Base-by-base conservation (phyloP, 208 protist genomes). In the Leishmania mexicana region DNA sequence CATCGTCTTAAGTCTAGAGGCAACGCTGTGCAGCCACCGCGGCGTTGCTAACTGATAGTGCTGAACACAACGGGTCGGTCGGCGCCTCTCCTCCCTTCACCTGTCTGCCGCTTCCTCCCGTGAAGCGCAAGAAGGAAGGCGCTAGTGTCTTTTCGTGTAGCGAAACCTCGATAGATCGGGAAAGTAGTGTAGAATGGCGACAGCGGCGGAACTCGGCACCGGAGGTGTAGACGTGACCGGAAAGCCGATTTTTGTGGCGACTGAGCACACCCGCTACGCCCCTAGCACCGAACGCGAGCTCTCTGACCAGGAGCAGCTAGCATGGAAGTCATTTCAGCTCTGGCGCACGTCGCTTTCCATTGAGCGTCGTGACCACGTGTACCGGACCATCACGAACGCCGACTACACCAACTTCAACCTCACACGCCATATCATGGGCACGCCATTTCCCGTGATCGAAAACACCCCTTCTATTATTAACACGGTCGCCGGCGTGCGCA, bases 281-380 rank as follows among this genome's bases (percentile, higher is more conserved):
- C 78, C 91, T 11, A 92, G 85, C 47, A 83, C 76, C 11, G 87
- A 98, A 28, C 88, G 92, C 64, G 90, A 96, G 71, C 88, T 98
- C 47, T 95, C 92, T 0, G 93, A 98, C 60, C 91, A 96, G 84
- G 91, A 98, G 85, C 79, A 95, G 80, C 86, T 98, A 21, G 91
- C 92, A 54, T 96, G 93, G 93, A 98, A 96, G 87, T 93, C 92
- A 17, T 98, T 96, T 75, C 92, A 96, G 88, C 86, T 98, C 5
- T 98, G 93, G 92, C 90, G 92, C 47, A 88, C 92, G 3, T 92
- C 93, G 15, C 83, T 94, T 40, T 89, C 88, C 1, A 88, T 98
- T 24, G 91, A 96, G 76, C 91, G 95, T 1, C 95, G 95, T 68
- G 90, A 98, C 80, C 87, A 80, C 51, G 89, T 98, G 24, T 98